Base-by-base conservation (phyloP, 179 eudicot genomes). In the Amaranthus tricolor region DNA sequence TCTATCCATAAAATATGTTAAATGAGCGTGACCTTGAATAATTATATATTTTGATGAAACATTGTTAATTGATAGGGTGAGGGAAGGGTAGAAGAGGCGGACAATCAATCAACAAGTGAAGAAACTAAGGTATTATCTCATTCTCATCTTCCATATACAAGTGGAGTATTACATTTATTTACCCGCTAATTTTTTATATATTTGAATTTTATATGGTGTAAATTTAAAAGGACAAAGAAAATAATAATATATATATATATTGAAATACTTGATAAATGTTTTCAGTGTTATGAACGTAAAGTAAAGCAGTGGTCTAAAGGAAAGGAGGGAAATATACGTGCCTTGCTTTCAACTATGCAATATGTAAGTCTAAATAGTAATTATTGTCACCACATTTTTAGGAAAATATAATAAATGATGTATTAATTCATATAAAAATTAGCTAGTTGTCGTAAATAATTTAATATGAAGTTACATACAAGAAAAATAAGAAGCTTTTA, bases 241-340 rank as follows among this genome's bases (percentile, higher is more conserved):
- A 4, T 31, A 31, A 31, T 0, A 31, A 2, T 31, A 2, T 31
- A 31, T 31, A 31, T 31, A 31, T 31, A 31, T 31, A 2, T 31
- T 31, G 4, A 31, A 31, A 19, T 12, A 16, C 1, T 62, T 44
- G 52, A 16, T 58, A 71, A 58, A n/a, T 70, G 31, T 15, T 64
- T 82, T 68, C 86, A 95, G 98, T 80, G 71, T 76, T 77, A 72
- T 63, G 92, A 93, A 77, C 83, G 83, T 71, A 93, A 91, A 70
- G 83, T 95, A 71, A 77, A 52, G 13, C 81, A 88, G 71, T 95
- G 99, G 99, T 87, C 98, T 40, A 78, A 78, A 66, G 99, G 97
- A 69, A 95, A 90, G 86, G 94, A 88, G 84, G 97, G 94, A 76
- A 95, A 95, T 79, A 91, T 95, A 70, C 91, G 98, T 9, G 90